Evolutionary conservation across 768 basidiomycete genomes (phyloP), one percentile per base, ranked within the genome.

Genomic region (Pleurotus pulmonarius): DNA sequence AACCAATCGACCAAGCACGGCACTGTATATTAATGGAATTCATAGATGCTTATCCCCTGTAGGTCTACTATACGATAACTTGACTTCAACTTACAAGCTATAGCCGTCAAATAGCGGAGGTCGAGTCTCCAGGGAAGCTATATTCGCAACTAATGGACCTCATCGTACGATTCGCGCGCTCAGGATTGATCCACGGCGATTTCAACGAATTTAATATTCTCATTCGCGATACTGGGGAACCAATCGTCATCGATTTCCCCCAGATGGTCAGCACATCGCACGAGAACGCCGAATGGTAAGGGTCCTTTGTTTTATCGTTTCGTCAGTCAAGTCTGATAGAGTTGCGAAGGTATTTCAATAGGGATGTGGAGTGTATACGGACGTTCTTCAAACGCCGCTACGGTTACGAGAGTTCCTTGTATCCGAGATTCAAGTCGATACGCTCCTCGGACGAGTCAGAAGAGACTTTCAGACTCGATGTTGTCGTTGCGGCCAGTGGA

Each of bases 201-300:
- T 99, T 91, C 74, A 99, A 99, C 73, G 97, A 99, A 67, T 99
- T 98, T 77, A 98, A 99, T 70, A 94, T 99, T 61, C 85, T 99
- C 59, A 94, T 99, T 63, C 83, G 90, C 46, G 86, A 87, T 53
- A 69, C 71, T 18, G 80, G 80, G 9, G 86, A 92, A 63, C 91
- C 95, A 5, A 73, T 98, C 52, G 85, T 99, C 43, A 99, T 99
- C 64, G 97, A 99, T 75, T 99, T 99, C 69, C 97, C 97, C 6
- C 97, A 99, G 75, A 98, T 98, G 96, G 93, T 98, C 71, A 93
- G 90, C 77, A 95, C 92, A 24, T 90, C 94, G 46, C 97, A 99
- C 62, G 84, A 86, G 64, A 97, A 99, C 68, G 97, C 97, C 4
- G 97, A 98, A 75, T 97, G 90, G 93, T 94, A 63, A 70, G 85